Conservation (phyloP, 805 yeast species). For the Saccharomycopsis babjevae region DNA sequence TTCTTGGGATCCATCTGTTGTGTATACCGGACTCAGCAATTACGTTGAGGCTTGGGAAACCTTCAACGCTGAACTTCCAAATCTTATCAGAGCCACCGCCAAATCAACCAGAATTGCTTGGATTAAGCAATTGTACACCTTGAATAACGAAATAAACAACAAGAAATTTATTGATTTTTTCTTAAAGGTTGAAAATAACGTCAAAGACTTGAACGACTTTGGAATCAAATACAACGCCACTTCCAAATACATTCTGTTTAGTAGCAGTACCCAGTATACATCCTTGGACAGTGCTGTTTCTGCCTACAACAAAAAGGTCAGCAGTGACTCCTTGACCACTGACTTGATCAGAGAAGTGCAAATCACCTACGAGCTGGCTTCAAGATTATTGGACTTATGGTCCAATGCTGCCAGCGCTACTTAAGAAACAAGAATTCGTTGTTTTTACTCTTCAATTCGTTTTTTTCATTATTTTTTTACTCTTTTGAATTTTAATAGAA, state of each 20-base stretch:
- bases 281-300: background rate
- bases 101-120: background rate
- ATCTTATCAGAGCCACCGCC: background rate
- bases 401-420: background rate
- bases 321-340: background rate
- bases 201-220: background rate
- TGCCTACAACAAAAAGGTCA: background rate
- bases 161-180: background rate
- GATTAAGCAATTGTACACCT: background rate
- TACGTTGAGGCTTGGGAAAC: background rate
- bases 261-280: background rate
- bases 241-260: background rate
- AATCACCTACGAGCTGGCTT: background rate
- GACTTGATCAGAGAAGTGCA: background rate
- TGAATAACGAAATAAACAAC: background rate
- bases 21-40: background rate
- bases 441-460: background rate
- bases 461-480: background rate
- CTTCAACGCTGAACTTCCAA: background rate
- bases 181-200: background rate
- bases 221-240: background rate
- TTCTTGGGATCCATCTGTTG: background rate
- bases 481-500: background rate
- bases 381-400: background rate
- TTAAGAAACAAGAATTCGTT: background rate